These are phyloP conservation scores for Testicularia cyperi DNA, from an alignment of 1,284 basidiomycete species.

Conservation along the genomic window DNA sequence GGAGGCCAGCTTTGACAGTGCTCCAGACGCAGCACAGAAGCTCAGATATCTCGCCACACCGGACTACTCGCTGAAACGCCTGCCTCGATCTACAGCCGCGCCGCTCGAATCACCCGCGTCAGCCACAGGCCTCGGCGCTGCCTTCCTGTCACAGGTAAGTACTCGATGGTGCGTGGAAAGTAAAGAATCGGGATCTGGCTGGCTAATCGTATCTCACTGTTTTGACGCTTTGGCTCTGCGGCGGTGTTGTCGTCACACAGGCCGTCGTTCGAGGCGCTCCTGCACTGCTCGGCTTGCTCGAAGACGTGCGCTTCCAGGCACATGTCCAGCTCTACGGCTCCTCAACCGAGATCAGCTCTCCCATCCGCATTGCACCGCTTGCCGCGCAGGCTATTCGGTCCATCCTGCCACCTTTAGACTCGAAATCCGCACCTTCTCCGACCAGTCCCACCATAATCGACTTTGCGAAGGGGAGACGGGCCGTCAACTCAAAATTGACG, in stretches of 20 bases:
- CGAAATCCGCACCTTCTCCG: background rate
- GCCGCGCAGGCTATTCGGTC: background rate
- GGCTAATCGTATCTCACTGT: too few relatives aligned
- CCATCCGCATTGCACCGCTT: conserved; percentile 7
- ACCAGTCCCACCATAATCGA: conserved; percentile 5
- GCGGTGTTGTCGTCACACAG: too few relatives aligned
- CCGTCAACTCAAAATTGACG: conserved; percentile 12
- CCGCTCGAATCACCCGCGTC: conserved; percentile 20
- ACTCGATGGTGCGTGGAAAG: too few relatives aligned
- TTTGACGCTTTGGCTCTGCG: too few relatives aligned
- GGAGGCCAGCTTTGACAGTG: too few relatives aligned
- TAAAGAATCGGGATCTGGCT: too few relatives aligned
- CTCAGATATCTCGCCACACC: conserved; percentile 19
- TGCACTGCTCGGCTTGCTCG: conserved; percentile 13
- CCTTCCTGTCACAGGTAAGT: conserved; percentile 19
- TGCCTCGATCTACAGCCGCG: conserved; percentile 6
- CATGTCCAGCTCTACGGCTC: conserved; percentile 32
- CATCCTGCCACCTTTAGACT: background rate
- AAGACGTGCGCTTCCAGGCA: conserved; percentile 29
- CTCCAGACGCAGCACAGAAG: too few relatives aligned
- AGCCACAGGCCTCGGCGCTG: conserved; percentile 19
- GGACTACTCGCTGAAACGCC: background rate
- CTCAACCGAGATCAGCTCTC: conserved; percentile 1
- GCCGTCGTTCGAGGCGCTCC: conserved; percentile 10
- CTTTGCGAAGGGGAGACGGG: conserved; percentile 15